A percentile compares a stretch with the other conserved stretches of the same genome.
Conservation (phyloP, 2,329 filamentous ascomycete genomes). For the Fusarium clavum region DNA sequence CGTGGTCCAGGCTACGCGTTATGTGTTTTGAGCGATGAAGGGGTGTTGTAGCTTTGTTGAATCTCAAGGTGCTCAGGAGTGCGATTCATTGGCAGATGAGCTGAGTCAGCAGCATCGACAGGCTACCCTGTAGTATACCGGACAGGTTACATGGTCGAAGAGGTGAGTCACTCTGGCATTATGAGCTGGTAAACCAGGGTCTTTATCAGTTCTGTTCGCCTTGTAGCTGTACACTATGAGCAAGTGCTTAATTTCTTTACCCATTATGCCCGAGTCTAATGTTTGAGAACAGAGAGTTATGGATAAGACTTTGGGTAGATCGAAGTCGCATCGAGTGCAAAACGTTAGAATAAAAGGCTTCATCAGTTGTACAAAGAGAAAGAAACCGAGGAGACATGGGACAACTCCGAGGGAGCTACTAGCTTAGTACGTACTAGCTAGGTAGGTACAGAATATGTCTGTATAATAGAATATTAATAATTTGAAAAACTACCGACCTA, state of each 20-base stretch:
- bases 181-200: neutral
- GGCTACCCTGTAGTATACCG: conserved; percentile 11
- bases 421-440: no score
- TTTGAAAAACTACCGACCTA: neutral
- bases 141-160: neutral
- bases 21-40: conserved; percentile 25
- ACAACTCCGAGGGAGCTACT: no score
- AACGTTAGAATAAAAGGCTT: neutral
- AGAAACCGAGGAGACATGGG: no score
- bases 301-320: neutral
- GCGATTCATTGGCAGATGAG: conserved; percentile 26
- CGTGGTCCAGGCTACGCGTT: conserved; percentile 21
- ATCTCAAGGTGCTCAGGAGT: conserved; percentile 32
- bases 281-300: no score
- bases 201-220: neutral
- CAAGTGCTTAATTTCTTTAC: neutral
- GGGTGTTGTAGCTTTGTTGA: conserved; percentile 20
- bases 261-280: neutral
- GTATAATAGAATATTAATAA: neutral
- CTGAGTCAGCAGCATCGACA: conserved; percentile 27
- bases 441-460: no score
- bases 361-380: neutral
- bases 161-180: neutral
- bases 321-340: no score
- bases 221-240: neutral